These are phyloP conservation scores for Kwoniella dendrophila DNA, from an alignment of 768 basidiomycete species.

Conservation along the genomic window DNA sequence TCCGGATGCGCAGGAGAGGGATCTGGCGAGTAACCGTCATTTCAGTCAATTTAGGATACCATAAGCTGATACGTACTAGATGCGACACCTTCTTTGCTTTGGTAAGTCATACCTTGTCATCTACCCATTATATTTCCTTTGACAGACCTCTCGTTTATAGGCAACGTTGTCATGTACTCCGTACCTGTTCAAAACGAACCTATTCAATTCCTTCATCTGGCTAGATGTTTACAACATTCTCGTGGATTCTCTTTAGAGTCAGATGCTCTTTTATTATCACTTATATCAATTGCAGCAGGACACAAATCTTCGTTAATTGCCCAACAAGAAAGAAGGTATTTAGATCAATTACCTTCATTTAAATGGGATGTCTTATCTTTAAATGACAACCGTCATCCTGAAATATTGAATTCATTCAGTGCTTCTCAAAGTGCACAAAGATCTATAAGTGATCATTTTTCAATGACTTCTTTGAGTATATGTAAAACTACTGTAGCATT, in stretches of 20 bases:
- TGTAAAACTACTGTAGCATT: slow-evolving; percentile 12
- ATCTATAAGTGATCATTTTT: slow-evolving; percentile 12
- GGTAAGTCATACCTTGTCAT: neutral
- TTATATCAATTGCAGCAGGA: slow-evolving; percentile 22
- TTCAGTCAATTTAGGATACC: neutral
- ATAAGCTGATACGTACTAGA: neutral
- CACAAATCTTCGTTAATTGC: slow-evolving; percentile 23
- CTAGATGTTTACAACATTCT: slow-evolving; percentile 19
- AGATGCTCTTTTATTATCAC: slow-evolving; percentile 16
- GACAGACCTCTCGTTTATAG: neutral
- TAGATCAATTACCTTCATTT: slow-evolving; percentile 3
- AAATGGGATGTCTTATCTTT: slow-evolving; percentile 13
- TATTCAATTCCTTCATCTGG: slow-evolving; percentile 24
- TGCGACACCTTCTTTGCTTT: slow-evolving; percentile 10
- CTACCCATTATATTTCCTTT: neutral
- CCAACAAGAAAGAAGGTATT: slow-evolving; percentile 15
- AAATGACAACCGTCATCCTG: neutral
- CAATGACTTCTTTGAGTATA: slow-evolving; percentile 11
- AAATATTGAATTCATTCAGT: neutral
- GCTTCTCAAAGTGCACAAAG: slow-evolving; percentile 6
- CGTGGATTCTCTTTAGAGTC: slow-evolving; percentile 18
- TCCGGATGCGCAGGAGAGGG: slow-evolving; percentile 13
- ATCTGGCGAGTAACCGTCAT: slow-evolving; percentile 7
- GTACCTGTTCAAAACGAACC: slow-evolving; percentile 22
- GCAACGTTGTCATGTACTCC: slow-evolving; percentile 24